Evolutionary conservation across 805 yeast species (phyloP).

Genomic region (Cephaloascus fragrans): DNA sequence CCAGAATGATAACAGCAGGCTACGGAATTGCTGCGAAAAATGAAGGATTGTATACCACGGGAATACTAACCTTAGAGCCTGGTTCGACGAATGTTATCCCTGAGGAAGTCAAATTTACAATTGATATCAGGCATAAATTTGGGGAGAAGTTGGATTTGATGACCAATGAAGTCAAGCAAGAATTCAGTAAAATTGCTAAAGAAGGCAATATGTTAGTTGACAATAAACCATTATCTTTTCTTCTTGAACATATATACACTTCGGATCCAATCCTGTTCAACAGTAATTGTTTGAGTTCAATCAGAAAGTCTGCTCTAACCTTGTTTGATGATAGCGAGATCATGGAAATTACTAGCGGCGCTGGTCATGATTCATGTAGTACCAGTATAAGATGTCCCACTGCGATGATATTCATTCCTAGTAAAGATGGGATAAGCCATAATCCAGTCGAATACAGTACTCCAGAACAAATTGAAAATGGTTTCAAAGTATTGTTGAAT

Average conservation of each 20-base stretch:
- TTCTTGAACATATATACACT: slow-evolving; percentile 32
- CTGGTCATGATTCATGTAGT: slow-evolving; percentile 67
- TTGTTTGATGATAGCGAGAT: slow-evolving; percentile 34
- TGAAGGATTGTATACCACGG: slow-evolving; percentile 50
- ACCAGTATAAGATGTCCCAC: slow-evolving; percentile 52
- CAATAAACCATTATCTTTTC: slow-evolving; percentile 22
- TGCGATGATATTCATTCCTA: slow-evolving; percentile 67
- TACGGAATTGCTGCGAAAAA: slow-evolving; percentile 43
- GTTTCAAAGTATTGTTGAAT: slow-evolving; percentile 45
- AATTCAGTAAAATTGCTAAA: slow-evolving; percentile 24
- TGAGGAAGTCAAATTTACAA: slow-evolving; percentile 44
- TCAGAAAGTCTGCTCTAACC: slow-evolving; percentile 40
- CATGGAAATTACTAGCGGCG: slow-evolving; percentile 50
- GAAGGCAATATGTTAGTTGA: slow-evolving; percentile 17
- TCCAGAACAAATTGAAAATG: slow-evolving; percentile 55
- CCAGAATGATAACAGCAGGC: slow-evolving; percentile 46
- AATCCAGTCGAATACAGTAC: slow-evolving; percentile 57
- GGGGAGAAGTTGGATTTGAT: slow-evolving; percentile 32
- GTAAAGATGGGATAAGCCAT: slow-evolving; percentile 57
- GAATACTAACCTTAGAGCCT: slow-evolving; percentile 47
- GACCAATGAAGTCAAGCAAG: slow-evolving; percentile 24
- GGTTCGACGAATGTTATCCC: slow-evolving; percentile 63
- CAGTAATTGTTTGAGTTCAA: slow-evolving; percentile 38
- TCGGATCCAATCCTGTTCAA: slow-evolving; percentile 53
- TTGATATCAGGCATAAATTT: slow-evolving; percentile 49